Evolutionary conservation across 345 rosid species (phyloP), one percentile per base, ranked within the genome.

Genomic region (Eucalyptus tenuipes): DNA sequence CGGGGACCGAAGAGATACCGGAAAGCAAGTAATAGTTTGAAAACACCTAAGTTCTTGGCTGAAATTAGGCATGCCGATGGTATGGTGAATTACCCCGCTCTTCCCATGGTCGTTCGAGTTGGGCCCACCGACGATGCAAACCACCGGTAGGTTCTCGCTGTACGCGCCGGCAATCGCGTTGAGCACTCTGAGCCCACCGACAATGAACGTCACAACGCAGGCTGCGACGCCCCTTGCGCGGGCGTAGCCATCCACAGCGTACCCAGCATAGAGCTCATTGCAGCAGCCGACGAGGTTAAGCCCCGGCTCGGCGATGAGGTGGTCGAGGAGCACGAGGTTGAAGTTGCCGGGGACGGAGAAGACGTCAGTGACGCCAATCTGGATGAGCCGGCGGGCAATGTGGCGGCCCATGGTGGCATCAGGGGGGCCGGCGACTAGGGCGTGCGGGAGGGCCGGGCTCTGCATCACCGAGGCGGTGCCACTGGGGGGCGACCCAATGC

Each of bases 261-360:
- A 91, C 37, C 92, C 91, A 4, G 92, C 92, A 82, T 92, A 90
- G 84, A 90, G 93, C 91, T 92, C 92, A 75, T 88, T 90, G 89
- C 91, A 92, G 89, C 93, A 92, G 25, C 93, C 92, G 15, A 90
- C 37, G 27, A 47, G 49, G 45, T 71, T 89, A 44, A 92, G 90
- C 44, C 89, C 88, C 1, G 91, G 91, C 90, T 92, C 91, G 47
- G 91, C 92, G 27, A 87, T 88, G 57, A 90, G 75, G 86, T 89
- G 88, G 86, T 91, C 91, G 15, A 91, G 90, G 86, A 91, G 93
- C 7, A 92, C 55, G 11, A 90, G 91, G 86, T 90, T 88, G 89
- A 88, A 91, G 90, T 91, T 90, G 1, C 68, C 33, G 33, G 68
- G 68, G 5, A 89, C 89, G 10, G 86, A 49, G 86, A 90, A 90